A percentile compares a stretch with the other conserved stretches of the same genome.
Conservation (phyloP, 2,329 filamentous ascomycete species). For the Diaporthe vaccinii region DNA sequence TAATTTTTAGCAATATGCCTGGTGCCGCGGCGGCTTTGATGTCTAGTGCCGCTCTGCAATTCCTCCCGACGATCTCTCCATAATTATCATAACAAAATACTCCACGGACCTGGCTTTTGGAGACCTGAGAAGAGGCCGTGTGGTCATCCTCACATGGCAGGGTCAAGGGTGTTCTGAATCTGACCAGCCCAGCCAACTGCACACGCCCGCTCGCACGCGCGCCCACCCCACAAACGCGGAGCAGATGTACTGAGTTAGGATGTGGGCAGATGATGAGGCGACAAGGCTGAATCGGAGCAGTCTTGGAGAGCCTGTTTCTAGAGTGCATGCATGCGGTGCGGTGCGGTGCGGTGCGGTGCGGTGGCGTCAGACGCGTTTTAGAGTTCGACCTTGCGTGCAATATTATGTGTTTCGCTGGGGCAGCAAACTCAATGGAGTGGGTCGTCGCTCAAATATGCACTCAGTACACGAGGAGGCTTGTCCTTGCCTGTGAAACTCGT, state of each 20-base stretch:
- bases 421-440: slow-evolving; percentile 8
- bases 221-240: background rate
- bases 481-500: slow-evolving; percentile 22
- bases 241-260: background rate
- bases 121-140: background rate
- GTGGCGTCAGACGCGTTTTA: slow-evolving; percentile 6
- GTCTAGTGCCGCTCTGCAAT: background rate
- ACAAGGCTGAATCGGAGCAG: slow-evolving; percentile 10
- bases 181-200: background rate
- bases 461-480: background rate
- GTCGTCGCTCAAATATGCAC: background rate
- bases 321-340: background rate
- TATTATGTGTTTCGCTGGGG: background rate
- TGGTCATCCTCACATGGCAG: slow-evolving; percentile 13
- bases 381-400: background rate
- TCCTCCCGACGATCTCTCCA: background rate
- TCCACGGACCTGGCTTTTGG: background rate
- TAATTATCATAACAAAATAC: background rate
- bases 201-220: background rate
- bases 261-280: slow-evolving; percentile 26
- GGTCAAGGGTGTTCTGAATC: background rate
- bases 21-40: background rate
- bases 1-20: slow-evolving; percentile 16
- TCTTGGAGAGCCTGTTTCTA: background rate
- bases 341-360: background rate